Conservation (phyloP, 176 grass and related monocot species). For the Phoenix dactylifera region DNA sequence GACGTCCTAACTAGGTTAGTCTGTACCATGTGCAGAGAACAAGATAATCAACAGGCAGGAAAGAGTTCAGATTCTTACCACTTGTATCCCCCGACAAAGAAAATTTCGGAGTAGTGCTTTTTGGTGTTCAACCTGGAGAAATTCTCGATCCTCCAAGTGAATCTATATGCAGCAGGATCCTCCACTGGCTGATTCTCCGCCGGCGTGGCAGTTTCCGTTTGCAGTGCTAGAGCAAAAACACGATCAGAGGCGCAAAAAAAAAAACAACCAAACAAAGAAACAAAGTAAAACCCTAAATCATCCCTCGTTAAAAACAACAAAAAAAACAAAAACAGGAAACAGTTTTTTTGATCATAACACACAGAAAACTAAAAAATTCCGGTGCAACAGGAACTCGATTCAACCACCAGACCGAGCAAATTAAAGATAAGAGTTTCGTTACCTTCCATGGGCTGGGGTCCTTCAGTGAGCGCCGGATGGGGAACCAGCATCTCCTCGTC, state of each 20-base stretch:
- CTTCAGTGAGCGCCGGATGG: constrained; percentile 30
- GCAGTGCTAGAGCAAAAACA: constrained; percentile 13
- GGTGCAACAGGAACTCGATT: background rate
- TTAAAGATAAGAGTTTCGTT: background rate
- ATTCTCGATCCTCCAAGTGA: constrained; percentile 50
- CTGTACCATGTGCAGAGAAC: background rate
- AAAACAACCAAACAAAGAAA: background rate
- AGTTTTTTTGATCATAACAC: background rate
- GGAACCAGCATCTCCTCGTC: constrained; percentile 53
- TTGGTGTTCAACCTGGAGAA: constrained; percentile 21
- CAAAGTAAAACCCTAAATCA: constrained; percentile 3
- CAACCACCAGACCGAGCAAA: background rate
- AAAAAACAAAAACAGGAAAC: background rate
- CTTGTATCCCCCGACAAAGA: constrained; percentile 43
- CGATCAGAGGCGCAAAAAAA: background rate
- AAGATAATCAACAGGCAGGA: background rate
- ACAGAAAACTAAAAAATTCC: background rate
- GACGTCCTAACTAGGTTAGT: background rate
- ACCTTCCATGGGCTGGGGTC: constrained; percentile 59
- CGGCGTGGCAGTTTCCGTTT: constrained; percentile 23
- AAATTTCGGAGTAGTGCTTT: constrained; percentile 47
- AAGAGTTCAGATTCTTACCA: constrained; percentile 34
- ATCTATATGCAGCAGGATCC: constrained; percentile 48
- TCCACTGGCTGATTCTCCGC: constrained; percentile 31
- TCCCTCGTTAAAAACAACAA: too few relatives aligned